Base-by-base conservation (phyloP, 2,329 filamentous ascomycete genomes). In the Coniella lustricola region DNA sequence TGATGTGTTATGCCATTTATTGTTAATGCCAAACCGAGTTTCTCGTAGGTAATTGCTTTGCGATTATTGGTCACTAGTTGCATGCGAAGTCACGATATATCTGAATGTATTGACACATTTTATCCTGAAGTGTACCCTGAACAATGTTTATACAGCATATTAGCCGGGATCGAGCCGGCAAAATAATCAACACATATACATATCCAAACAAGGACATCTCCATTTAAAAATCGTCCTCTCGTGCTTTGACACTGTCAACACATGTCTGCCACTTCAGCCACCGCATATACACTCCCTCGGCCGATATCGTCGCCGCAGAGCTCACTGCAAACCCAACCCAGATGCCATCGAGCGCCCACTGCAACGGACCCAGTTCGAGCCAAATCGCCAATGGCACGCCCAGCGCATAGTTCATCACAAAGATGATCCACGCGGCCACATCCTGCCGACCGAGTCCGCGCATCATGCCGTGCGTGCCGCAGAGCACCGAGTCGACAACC, bases 361-460 rank as follows among this genome's bases (percentile, higher is more conserved):
- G 49, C 1, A 58, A 58, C 1, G 62, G 44, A 1, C 66, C 65
- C 3, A 69, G 46, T 49, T 67, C 66, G 10, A 68, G 56, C 65
- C 65, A 69, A 7, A 67, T 59, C 1, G 67, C 64, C 21, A 67
- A 31, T 0, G 67, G 67, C 5, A 70, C 64, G 1, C 66, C 65
- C 10, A 52, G 62, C n/a, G 63, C 50, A 51, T 69, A 70, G 45
- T 69, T 67, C 20, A 67, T 59, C 1, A 49, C 52, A 2, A 67
- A 62, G 0, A 66, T 65, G 3, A 67, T 58, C 53, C 60, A 66
- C 3, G 64, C 67, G 5, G 65, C 67, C 3, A 67, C 51, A 9
- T 59, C 60, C 46, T 69, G 67, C n/a, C 61, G 59, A 1, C 66
- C 67, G 4, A 70, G 60, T 13, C 67, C 67, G 5, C 67, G 62